These are phyloP conservation scores for Moesziomyces aphidis DNA, from an alignment of 1,284 basidiomycete species.

Conservation along the genomic window DNA sequence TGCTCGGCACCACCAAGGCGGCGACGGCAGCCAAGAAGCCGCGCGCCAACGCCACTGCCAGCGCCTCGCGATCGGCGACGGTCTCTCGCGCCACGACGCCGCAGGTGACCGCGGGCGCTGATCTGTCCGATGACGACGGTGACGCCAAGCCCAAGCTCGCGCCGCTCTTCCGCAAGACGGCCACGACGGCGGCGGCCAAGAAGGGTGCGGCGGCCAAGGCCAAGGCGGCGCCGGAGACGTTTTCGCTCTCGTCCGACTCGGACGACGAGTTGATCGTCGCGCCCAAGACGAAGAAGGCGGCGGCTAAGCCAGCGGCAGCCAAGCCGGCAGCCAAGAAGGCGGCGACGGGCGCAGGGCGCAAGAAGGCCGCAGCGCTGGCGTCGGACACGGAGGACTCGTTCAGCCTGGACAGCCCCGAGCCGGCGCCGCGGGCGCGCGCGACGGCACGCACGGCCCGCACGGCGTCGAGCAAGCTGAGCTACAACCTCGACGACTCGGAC, in stretches of 20 bases:
- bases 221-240: conserved; percentile 25
- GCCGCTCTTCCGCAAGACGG: conserved; percentile 35
- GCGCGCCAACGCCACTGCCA: conserved; percentile 12
- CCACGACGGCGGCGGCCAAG: conserved; percentile 12
- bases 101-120: conserved; percentile 25
- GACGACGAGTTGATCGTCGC: conserved; percentile 42
- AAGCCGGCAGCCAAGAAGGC: conserved; percentile 30
- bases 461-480: conserved; percentile 34
- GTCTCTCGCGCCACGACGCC: conserved; percentile 40
- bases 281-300: conserved; percentile 30
- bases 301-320: conserved; percentile 15
- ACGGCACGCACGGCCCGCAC: conserved; percentile 26
- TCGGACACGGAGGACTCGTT: conserved; percentile 46
- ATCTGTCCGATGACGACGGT: conserved; percentile 10
- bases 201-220: conserved; percentile 22
- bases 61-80: conserved; percentile 17
- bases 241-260: conserved; percentile 37
- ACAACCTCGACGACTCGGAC: conserved; percentile 37
- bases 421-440: conserved; percentile 15
- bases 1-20: conserved; percentile 24
- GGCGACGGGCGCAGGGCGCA: conserved; percentile 17
- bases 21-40: conserved; percentile 29
- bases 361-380: conserved; percentile 22
- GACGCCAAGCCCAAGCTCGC: conserved; percentile 33
- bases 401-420: conserved; percentile 29